Conservation (phyloP, 2,329 filamentous ascomycete genomes). For the Fusarium graminum region DNA sequence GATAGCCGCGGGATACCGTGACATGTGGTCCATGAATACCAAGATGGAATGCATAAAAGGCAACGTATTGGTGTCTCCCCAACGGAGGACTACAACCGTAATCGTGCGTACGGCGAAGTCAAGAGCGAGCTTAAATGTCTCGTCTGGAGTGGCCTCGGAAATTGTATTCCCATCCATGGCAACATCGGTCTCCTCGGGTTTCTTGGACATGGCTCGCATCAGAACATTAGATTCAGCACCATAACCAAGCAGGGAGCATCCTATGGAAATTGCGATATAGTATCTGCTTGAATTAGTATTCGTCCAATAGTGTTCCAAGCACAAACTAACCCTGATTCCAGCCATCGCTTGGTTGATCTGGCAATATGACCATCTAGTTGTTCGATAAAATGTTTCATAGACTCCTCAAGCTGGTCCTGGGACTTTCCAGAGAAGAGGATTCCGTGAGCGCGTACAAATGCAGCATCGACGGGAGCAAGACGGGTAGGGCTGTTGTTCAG, state of each 20-base stretch:
- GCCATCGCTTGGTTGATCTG: slow-evolving; percentile 64
- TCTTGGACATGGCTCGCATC: slow-evolving; percentile 55
- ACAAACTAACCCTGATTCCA: slow-evolving; percentile 58
- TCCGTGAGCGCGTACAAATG: slow-evolving; percentile 74
- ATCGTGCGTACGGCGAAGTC: slow-evolving; percentile 61
- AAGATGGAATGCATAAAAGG: slow-evolving; percentile 73
- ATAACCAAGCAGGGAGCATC: slow-evolving; percentile 53
- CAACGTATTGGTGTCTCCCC: slow-evolving; percentile 70
- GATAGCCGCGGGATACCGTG: slow-evolving; percentile 58
- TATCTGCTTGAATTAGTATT: slow-evolving; percentile 44
- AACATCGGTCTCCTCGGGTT: slow-evolving; percentile 47
- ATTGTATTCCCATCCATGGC: slow-evolving; percentile 45
- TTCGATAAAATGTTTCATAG: slow-evolving; percentile 63
- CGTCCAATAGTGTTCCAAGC: neutral
- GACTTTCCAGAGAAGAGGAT: slow-evolving; percentile 70
- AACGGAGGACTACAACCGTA: slow-evolving; percentile 62
- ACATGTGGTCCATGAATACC: slow-evolving; percentile 67
- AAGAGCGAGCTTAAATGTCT: slow-evolving; percentile 54
- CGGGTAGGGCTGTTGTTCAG: slow-evolving; percentile 56
- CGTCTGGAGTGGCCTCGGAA: slow-evolving; percentile 40
- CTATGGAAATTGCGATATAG: slow-evolving; percentile 51
- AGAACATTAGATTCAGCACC: slow-evolving; percentile 61
- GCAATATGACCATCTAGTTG: slow-evolving; percentile 70
- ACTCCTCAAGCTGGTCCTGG: slow-evolving; percentile 60
- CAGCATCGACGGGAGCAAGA: slow-evolving; percentile 62